Base-by-base conservation (phyloP, 352 stramenopile species). In the Globisporangium parvum region DNA sequence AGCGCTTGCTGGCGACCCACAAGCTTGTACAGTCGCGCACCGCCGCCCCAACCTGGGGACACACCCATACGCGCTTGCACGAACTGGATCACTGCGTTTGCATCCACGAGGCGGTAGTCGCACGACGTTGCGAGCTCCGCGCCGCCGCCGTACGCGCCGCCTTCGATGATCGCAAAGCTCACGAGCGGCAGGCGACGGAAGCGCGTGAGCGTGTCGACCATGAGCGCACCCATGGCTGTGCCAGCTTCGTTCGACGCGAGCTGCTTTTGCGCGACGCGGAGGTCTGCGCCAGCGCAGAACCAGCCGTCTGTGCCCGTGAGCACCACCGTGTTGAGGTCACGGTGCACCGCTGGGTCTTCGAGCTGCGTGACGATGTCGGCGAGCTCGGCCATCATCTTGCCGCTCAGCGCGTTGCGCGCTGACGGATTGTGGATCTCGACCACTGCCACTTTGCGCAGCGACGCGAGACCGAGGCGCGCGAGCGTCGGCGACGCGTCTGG, bases 351-450 rank as follows among this genome's bases (percentile, higher is more conserved):
- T 1, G 71, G 63, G 37, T 80, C 57, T 53, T 93, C 83, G 20
- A 94, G 61, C n/a, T 69, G 11, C 12, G 68, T 53, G 28, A 95
- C 76, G 21, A 84, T 65, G 48, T 94, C 80, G 0, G 71, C 70
- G 35, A 96, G 71, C 54, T 96, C 67, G 8, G 82, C 80, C 85
- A 96, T 96, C 85, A 96, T 96, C 23, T 80, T 88, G 37, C 85
- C 87, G 51, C 76, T 92, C 35, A 96, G 64, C 14, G 85, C 80
- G 49, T 92, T 93, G 41, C 80, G 65, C 6, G 74, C 77, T 12
- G 73, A 65, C 39, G 78, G 73, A 56, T 88, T 93, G 60, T 85
- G 67, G 57, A 92, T 72, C 61, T 90, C 75, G 14, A 92, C n/a
- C 28, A 87, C 62, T 5, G 77, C 77, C 28, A 69, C 85, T 47